Percentiles rank a stretch among this genome's conserved stretches.
These are phyloP conservation scores for Gracilaria vermiculophylla DNA, from an alignment of 23 red algal genomes.

Conservation along the genomic window DNA sequence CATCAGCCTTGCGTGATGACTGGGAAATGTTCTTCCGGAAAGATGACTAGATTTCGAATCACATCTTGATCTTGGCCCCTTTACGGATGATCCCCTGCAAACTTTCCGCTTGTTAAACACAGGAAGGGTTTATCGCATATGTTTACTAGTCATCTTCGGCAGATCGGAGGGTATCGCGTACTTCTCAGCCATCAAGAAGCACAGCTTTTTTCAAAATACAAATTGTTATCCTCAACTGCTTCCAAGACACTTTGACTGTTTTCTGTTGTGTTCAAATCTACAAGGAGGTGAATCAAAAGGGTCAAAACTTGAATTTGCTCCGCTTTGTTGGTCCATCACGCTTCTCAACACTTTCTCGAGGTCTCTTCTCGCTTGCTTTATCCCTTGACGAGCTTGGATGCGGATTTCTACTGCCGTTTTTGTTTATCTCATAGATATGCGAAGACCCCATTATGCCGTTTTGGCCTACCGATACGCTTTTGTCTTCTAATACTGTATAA, in stretches of 20 bases:
- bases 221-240: neutral
- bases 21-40: too few relatives aligned
- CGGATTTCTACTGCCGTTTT: neutral
- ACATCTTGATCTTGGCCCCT: too few relatives aligned
- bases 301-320: slow-evolving; percentile 63
- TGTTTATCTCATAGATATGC: slow-evolving; percentile 62
- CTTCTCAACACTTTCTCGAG: slow-evolving; percentile 12
- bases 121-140: too few relatives aligned
- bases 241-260: neutral
- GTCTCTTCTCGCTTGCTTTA: slow-evolving; percentile 17
- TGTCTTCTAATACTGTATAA: slow-evolving; percentile 29
- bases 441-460: slow-evolving; percentile 67
- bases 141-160: too few relatives aligned
- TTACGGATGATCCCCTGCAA: too few relatives aligned
- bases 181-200: neutral
- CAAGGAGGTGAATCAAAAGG: neutral
- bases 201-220: neutral
- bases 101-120: too few relatives aligned
- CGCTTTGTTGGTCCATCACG: slow-evolving; percentile 7
- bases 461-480: slow-evolving; percentile 22
- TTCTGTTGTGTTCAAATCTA: neutral
- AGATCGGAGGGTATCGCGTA: too few relatives aligned
- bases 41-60: too few relatives aligned
- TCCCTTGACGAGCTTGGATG: neutral
- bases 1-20: too few relatives aligned